Base-by-base conservation (phyloP, 2,329 filamentous ascomycete genomes). In the Calycina marina region DNA sequence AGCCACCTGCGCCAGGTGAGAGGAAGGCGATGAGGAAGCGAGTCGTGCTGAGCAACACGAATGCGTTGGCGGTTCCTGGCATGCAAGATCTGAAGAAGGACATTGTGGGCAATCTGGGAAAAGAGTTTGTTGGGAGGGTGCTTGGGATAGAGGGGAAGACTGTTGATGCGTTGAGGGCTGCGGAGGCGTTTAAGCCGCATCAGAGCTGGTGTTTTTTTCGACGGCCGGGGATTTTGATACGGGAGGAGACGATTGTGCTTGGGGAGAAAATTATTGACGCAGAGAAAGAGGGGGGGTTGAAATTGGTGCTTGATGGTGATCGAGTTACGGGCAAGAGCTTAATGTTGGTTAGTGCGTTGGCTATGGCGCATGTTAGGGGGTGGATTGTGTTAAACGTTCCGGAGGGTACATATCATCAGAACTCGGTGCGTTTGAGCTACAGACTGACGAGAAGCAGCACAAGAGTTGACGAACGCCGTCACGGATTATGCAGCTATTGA, bases 341-440 rank as follows among this genome's bases (percentile, higher is more conserved):
- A 46, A 59, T 93, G 48, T 56, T 92, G 48, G 62, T 93, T 28
- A 86, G 96, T 59, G 80, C 79, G 24, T 72, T 92, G 68, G 64
- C 79, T 12, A 77, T 86, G 56, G 88, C 73, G 2, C 75, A 88
- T 43, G 54, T 86, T 49, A 83, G 84, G 54, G 69, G 79, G 16
- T 96, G 86, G 84, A 66, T 93, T 27, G 85, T 96, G 28, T 67
- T 98, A 37, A 78, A 82, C 50, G 67, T 96, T 31, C 86, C 90
- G 22, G 85, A 98, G 60, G 80, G 86, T 92, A 63, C 8, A 5
- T 26, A 17, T 25, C 6, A 24, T 4, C 8, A n/a, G 4, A n/a
- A 17, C n/a, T 14, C 28, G 16, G 40, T 49, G n/a, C 20, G 20
- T n/a, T n/a, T 22, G 20, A 22, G 20, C 20, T 22, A 22, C n/a